Evolutionary conservation across 805 yeast genomes (phyloP).

Genomic region (Candida rishiriensis): DNA sequence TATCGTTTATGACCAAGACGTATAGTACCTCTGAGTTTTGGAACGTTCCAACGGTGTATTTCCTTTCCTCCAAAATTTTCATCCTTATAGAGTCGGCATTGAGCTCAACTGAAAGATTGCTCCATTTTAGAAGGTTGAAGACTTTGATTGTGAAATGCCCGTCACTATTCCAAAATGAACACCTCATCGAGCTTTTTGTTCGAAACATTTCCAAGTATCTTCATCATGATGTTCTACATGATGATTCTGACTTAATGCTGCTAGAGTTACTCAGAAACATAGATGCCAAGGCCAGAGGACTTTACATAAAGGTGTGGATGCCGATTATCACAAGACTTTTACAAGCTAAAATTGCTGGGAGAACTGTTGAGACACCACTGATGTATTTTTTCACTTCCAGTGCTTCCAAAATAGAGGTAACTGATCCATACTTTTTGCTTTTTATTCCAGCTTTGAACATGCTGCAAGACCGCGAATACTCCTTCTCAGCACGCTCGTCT

Average conservation of each 20-base stretch:
- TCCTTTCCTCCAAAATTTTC: constrained; percentile 34
- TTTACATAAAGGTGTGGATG: neutral
- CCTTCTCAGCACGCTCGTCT: neutral
- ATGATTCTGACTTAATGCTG: too few relatives aligned
- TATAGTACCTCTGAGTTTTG: constrained; percentile 26
- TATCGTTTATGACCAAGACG: constrained; percentile 6
- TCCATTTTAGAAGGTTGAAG: constrained; percentile 35
- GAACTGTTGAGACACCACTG: too few relatives aligned
- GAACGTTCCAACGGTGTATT: constrained; percentile 32
- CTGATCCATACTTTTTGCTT: too few relatives aligned
- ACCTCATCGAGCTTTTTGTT: constrained; percentile 20
- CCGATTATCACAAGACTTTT: neutral
- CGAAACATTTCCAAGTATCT: constrained; percentile 23
- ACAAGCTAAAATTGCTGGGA: too few relatives aligned
- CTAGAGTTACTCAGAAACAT: too few relatives aligned
- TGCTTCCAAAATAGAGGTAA: too few relatives aligned
- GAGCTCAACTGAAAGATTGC: constrained; percentile 20
- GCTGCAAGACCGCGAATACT: neutral
- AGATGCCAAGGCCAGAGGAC: neutral
- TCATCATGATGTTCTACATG: constrained; percentile 8
- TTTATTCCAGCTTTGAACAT: neutral
- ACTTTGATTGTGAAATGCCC: constrained; percentile 29
- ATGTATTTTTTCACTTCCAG: too few relatives aligned
- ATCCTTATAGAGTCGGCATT: constrained; percentile 19
- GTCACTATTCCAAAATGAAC: constrained; percentile 8